Evolutionary conservation across 2,329 filamentous ascomycete species (phyloP).

Genomic region (Colletotrichum salicis): DNA sequence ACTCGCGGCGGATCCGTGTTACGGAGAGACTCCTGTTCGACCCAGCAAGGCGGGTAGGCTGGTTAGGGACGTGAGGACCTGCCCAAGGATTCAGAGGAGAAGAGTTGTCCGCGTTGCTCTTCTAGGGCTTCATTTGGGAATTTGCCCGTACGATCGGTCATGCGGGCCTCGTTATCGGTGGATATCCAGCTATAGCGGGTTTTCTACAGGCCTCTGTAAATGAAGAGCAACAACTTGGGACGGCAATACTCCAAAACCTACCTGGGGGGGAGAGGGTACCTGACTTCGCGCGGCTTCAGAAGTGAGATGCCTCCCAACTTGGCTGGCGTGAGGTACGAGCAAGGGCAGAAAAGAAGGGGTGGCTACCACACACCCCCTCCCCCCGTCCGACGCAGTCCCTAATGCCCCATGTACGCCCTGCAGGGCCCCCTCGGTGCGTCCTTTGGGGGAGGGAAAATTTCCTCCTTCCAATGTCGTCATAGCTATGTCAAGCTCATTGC

Average conservation of each 20-base stretch:
- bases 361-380: not conserved
- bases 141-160: too few relatives aligned
- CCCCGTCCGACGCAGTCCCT: not conserved
- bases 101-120: not conserved
- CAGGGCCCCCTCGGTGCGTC: slow-evolving; percentile 19
- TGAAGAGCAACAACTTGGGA: not conserved
- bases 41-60: not conserved
- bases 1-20: not conserved
- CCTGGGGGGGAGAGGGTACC: slow-evolving; percentile 6
- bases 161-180: not conserved
- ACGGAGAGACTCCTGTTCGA: not conserved
- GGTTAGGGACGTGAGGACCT: not conserved
- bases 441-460: slow-evolving; percentile 17
- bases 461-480: slow-evolving; percentile 32
- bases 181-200: not conserved
- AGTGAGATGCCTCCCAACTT: not conserved
- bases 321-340: slow-evolving; percentile 4
- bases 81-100: not conserved
- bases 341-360: not conserved
- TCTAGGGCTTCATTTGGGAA: not conserved
- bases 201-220: not conserved
- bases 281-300: not conserved
- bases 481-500: slow-evolving; percentile 21
- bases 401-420: slow-evolving; percentile 22
- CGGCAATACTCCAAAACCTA: not conserved